These are phyloP conservation scores for Phytophthora pini DNA, from an alignment of 352 stramenopile species.

Conservation along the genomic window DNA sequence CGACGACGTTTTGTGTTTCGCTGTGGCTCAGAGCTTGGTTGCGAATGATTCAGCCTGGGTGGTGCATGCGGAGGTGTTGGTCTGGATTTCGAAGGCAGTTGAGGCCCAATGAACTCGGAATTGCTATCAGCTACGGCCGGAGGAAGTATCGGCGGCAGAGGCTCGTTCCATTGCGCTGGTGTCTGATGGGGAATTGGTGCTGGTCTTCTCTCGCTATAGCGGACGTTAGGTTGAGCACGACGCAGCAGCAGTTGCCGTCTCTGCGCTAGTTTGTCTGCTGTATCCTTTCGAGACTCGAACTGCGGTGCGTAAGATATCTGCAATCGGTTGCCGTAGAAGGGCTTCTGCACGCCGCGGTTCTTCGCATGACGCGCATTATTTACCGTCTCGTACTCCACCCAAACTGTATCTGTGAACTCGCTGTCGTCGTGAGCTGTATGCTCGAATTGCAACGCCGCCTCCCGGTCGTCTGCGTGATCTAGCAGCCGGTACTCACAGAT, in stretches of 20 bases:
- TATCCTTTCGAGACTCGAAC: constrained; percentile 65
- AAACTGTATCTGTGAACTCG: constrained; percentile 68
- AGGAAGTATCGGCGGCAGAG: constrained; percentile 19
- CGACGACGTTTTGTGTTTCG: constrained; percentile 44
- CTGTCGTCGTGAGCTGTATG: constrained; percentile 18
- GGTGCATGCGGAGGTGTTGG: constrained; percentile 4
- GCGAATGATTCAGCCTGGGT: constrained; percentile 7
- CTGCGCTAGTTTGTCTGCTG: constrained; percentile 63
- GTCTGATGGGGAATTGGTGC: not conserved
- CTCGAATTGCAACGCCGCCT: constrained; percentile 32
- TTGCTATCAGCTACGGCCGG: constrained; percentile 5
- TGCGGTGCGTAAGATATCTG: constrained; percentile 71
- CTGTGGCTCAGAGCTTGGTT: constrained; percentile 9
- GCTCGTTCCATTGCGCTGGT: constrained; percentile 2
- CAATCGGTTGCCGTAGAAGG: constrained; percentile 71
- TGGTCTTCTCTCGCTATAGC: not conserved
- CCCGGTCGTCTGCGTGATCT: constrained; percentile 54
- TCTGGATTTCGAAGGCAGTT: constrained; percentile 30
- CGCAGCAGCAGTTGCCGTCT: constrained; percentile 61
- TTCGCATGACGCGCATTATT: constrained; percentile 82
- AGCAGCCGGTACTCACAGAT: constrained; percentile 59
- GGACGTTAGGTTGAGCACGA: constrained; percentile 25
- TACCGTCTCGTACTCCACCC: constrained; percentile 78
- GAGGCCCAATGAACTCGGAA: constrained; percentile 56
- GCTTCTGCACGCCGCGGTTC: constrained; percentile 54